A percentile compares a stretch with the other conserved stretches of the same genome.
phyloP scores from a whole-genome alignment of 202 grass and related monocot species.

The Saccharum hybrid region DNA sequence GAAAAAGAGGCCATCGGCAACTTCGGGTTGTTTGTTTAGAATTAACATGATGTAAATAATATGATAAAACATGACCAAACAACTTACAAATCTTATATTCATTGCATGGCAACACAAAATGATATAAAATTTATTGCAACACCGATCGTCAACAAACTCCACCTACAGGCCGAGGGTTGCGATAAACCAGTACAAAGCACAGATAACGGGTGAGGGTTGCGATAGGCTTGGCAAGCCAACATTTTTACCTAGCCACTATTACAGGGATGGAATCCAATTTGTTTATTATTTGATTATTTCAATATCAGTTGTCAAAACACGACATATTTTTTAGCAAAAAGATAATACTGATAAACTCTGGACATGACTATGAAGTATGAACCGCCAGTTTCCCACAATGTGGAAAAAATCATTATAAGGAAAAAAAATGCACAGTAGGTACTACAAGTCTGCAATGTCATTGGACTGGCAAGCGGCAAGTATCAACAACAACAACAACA shows the following conservation, averaged over 20 bases:
- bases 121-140: constrained; percentile 10
- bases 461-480: not conserved
- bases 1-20: not conserved
- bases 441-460: not conserved
- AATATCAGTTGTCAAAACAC: constrained; percentile 4
- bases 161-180: not conserved
- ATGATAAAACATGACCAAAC: constrained; percentile 15
- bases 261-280: not conserved
- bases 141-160: not conserved
- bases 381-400: constrained; percentile 3
- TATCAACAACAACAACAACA: too few relatives aligned
- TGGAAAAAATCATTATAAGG: not conserved
- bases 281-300: not conserved
- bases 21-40: not conserved
- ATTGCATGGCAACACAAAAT: not conserved
- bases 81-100: constrained; percentile 19
- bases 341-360: constrained; percentile 1
- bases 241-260: not conserved
- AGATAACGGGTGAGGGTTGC: not conserved
- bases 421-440: not conserved
- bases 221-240: not conserved
- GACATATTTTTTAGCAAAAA: not conserved
- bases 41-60: constrained; percentile 27
- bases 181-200: not conserved
- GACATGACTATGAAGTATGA: not conserved